Conservation (phyloP, 257 asterid genomes). For the Nicotiana otophora region DNA sequence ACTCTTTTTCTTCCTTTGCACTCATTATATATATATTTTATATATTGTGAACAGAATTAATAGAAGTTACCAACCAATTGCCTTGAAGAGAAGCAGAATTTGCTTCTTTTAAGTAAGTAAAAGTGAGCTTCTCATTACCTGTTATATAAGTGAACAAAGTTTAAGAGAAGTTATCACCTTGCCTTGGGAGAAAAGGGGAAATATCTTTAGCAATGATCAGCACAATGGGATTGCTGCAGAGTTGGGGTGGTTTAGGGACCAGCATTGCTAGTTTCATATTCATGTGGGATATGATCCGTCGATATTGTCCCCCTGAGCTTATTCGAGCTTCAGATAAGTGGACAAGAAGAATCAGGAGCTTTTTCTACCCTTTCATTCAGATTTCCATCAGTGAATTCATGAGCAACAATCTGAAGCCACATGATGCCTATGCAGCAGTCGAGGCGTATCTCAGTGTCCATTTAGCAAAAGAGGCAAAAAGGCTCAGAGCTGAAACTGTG, state of each 20-base stretch:
- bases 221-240: conserved; percentile 18
- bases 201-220: neutral
- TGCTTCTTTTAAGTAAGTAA: neutral
- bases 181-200: neutral
- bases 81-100: neutral
- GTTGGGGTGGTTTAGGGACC: conserved; percentile 28
- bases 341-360: conserved; percentile 13
- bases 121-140: neutral
- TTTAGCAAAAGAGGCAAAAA: conserved; percentile 26
- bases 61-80: neutral
- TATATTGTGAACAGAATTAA: neutral
- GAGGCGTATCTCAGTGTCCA: conserved; percentile 42
- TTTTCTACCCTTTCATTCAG: conserved; percentile 35
- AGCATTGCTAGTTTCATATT: conserved; percentile 33
- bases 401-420: conserved; percentile 30
- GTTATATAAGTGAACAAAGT: neutral
- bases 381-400: conserved; percentile 43
- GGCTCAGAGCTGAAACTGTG: conserved; percentile 43
- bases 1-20: neutral
- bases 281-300: conserved; percentile 32
- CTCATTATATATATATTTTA: neutral
- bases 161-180: neutral
- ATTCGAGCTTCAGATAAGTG: conserved; percentile 14
- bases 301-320: conserved; percentile 40
- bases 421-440: conserved; percentile 38